phyloP scores from a whole-genome alignment of 805 yeast genomes.

The Cyberlindnera japonica region DNA sequence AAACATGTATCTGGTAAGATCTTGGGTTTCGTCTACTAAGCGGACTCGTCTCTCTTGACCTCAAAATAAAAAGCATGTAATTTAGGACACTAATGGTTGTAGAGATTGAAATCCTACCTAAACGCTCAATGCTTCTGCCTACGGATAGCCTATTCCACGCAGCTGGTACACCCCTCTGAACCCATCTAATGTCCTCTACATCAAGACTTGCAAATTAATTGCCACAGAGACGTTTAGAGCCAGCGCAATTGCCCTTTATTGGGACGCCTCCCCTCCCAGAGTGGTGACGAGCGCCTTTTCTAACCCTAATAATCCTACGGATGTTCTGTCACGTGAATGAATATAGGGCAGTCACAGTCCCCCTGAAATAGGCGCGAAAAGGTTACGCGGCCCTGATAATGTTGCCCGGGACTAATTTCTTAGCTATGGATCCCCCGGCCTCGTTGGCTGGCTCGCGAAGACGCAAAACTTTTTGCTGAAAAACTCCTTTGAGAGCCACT shows the following conservation, averaged over 20 bases:
- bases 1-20: conserved; percentile 99
- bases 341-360: conserved; percentile 6
- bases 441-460: conserved; percentile 14
- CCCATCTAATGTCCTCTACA: no score
- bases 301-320: no score
- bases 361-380: neutral
- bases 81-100: conserved; percentile 8
- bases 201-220: no score
- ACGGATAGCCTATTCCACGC: no score
- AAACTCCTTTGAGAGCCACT: conserved; percentile 16
- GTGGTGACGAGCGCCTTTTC: no score
- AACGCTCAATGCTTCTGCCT: no score
- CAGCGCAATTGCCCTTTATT: no score
- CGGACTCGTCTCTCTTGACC: conserved; percentile 8
- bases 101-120: no score
- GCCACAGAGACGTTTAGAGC: no score
- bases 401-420: no score
- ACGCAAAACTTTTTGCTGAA: conserved; percentile 30
- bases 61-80: conserved; percentile 16
- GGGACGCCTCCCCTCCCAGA: no score
- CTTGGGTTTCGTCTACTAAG: conserved; percentile 93
- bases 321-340: conserved; percentile 9
- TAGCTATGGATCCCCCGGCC: neutral
- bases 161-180: no score
- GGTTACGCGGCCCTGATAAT: conserved; percentile 10